These are phyloP conservation scores for Aureobasidium sp. DNA, from an alignment of 2,329 filamentous ascomycete species.

Conservation along the genomic window DNA sequence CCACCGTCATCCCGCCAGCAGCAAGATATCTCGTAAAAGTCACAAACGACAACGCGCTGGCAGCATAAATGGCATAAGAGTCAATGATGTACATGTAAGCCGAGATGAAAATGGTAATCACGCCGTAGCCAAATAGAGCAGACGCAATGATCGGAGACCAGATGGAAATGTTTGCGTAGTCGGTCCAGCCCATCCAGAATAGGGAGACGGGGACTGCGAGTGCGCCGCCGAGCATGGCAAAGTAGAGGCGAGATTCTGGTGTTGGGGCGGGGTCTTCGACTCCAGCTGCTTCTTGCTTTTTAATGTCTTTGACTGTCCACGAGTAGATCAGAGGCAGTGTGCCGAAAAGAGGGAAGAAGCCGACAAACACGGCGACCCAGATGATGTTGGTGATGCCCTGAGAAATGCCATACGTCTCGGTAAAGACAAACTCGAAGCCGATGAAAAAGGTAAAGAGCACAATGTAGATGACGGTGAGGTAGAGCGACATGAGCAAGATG, in stretches of 20 bases:
- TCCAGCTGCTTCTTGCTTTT: constrained; percentile 12
- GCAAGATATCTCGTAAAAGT: constrained; percentile 29
- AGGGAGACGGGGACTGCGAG: constrained; percentile 39
- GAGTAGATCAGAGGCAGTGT: constrained; percentile 14
- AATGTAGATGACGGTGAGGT: constrained; percentile 48
- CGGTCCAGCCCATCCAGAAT: constrained; percentile 41
- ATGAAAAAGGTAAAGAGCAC: constrained; percentile 49
- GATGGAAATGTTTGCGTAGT: constrained; percentile 33
- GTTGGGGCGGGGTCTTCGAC: constrained; percentile 7
- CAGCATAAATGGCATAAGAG: constrained; percentile 37
- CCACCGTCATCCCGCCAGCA: constrained; percentile 36
- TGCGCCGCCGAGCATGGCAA: constrained; percentile 38
- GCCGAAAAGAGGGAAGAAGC: constrained; percentile 24
- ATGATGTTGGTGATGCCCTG: constrained; percentile 39
- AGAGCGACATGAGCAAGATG: constrained; percentile 43
- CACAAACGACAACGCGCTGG: constrained; percentile 34
- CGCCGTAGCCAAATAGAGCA: constrained; percentile 39
- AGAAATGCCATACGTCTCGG: constrained; percentile 35
- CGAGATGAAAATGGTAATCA: constrained; percentile 40
- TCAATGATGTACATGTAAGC: constrained; percentile 33
- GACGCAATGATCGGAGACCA: constrained; percentile 42
- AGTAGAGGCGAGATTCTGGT: constrained; percentile 37
- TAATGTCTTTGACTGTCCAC: constrained; percentile 15
- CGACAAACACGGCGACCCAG: constrained; percentile 41
- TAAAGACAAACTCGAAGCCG: constrained; percentile 47